These are phyloP conservation scores for Blastomyces gilchristii DNA, from an alignment of 2,329 filamentous ascomycete genomes.

Conservation along the genomic window DNA sequence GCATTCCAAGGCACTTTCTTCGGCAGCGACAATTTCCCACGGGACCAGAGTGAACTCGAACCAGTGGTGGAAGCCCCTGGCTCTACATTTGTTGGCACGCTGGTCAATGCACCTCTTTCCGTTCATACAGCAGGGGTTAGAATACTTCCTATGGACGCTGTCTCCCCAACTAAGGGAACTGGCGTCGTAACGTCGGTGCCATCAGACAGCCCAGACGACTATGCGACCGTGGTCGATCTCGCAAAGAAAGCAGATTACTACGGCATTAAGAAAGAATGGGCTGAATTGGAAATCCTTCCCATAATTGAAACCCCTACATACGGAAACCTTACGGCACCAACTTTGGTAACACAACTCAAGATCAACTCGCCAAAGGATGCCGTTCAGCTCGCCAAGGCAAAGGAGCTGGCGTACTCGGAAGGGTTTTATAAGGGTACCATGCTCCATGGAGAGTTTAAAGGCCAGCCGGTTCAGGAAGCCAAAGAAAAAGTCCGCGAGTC, in stretches of 20 bases:
- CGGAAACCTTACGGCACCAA: conserved; percentile 71
- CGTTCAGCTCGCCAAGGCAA: conserved; percentile 82
- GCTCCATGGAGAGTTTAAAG: conserved; percentile 77
- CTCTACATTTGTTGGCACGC: conserved; percentile 72
- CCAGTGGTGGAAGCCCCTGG: conserved; percentile 67
- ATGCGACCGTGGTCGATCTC: conserved; percentile 75
- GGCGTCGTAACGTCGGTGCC: conserved; percentile 94
- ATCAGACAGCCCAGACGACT: conserved; percentile 93
- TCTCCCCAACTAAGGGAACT: conserved; percentile 87
- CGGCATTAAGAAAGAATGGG: conserved; percentile 94
- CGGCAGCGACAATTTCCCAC: conserved; percentile 36
- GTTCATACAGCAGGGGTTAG: conserved; percentile 72
- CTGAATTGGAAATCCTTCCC: conserved; percentile 75
- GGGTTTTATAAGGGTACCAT: conserved; percentile 93
- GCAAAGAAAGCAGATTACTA: conserved; percentile 95
- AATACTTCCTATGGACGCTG: conserved; percentile 89
- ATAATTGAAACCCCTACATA: conserved; percentile 84
- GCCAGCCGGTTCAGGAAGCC: conserved; percentile 72
- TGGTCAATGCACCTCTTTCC: conserved; percentile 81
- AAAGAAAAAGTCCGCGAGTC: conserved; percentile 76
- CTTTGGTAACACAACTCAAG: conserved; percentile 83
- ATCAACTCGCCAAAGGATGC: conserved; percentile 94
- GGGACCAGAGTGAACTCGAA: conserved; percentile 59
- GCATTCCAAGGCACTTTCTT: conserved; percentile 82
- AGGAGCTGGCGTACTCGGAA: conserved; percentile 93